Conservation (phyloP, 208 protist genomes). For the Leishmania lainsoni region DNA sequence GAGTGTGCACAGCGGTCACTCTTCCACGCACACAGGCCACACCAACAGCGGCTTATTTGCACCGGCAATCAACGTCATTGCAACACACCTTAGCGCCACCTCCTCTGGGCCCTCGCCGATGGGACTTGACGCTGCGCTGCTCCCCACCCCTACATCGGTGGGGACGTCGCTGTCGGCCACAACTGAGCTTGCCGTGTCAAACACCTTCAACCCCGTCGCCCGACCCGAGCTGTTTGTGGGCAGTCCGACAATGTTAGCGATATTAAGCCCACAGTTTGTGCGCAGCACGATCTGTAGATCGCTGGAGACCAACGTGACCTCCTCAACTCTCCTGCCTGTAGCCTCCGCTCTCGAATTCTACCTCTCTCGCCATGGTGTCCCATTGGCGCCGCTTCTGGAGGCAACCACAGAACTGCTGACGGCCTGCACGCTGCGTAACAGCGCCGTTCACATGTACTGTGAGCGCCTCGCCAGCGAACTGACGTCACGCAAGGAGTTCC, state of each 20-base stretch:
- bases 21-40: neutral
- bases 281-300: conserved; percentile 37
- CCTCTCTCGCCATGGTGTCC: conserved; percentile 41
- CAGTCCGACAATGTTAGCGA: conserved; percentile 63
- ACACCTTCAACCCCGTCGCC: neutral
- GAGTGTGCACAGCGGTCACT: neutral
- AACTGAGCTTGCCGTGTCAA: neutral
- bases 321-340: conserved; percentile 48
- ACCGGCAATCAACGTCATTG: neutral
- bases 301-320: conserved; percentile 32
- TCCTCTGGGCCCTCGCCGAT: neutral
- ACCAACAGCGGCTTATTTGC: neutral
- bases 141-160: conserved; percentile 1
- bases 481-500: conserved; percentile 58
- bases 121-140: neutral
- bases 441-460: conserved; percentile 63
- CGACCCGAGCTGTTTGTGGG: conserved; percentile 38
- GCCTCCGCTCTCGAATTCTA: conserved; percentile 64
- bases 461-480: conserved; percentile 65
- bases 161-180: conserved; percentile 1
- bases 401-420: conserved; percentile 68
- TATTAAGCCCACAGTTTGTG: conserved; percentile 65
- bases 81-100: conserved; percentile 6
- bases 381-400: conserved; percentile 62
- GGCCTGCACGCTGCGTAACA: conserved; percentile 50